A percentile compares a stretch with the other conserved stretches of the same genome.
These are phyloP conservation scores for Eucalyptus cladocalyx DNA, from an alignment of 345 rosid species.

Conservation along the genomic window DNA sequence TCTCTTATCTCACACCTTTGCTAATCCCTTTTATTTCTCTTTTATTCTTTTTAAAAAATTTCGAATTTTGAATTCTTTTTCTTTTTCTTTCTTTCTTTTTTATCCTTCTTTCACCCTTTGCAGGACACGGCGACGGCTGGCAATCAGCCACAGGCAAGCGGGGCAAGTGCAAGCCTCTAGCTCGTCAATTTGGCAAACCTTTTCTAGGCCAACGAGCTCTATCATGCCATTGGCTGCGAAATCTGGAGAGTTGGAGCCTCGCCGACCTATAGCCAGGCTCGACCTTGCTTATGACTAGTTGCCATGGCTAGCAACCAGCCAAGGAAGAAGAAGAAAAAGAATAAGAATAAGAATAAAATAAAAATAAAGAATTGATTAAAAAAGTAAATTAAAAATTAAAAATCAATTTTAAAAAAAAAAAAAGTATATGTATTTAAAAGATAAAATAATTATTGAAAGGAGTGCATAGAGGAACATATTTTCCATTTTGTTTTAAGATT, in stretches of 20 bases:
- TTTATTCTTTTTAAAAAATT: too few species aligned
- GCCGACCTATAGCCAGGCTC: accelerated
- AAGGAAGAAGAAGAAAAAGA: accelerated
- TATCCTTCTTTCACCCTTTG: accelerated
- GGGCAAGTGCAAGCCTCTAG: too few species aligned
- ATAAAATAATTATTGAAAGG: too few species aligned
- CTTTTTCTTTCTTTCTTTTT: accelerated
- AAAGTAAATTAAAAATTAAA: too few species aligned
- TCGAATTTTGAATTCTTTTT: accelerated
- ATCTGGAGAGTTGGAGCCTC: too few species aligned
- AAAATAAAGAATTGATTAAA: too few species aligned
- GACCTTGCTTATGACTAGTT: accelerated
- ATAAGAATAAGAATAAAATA: too few species aligned
- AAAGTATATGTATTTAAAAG: too few species aligned
- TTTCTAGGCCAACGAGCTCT: accelerated
- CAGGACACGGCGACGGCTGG: accelerated
- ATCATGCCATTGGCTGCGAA: accelerated
- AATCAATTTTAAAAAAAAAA: too few species aligned
- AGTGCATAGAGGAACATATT: too few species aligned
- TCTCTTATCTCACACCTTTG: too few species aligned
- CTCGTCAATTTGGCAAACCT: accelerated
- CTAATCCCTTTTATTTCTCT: too few species aligned
- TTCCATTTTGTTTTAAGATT: accelerated
- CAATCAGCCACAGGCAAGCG: accelerated
- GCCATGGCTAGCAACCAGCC: accelerated